These are phyloP conservation scores for Pseudogymnoascus verrucosus DNA, from an alignment of 2,329 filamentous ascomycete species.

Conservation along the genomic window DNA sequence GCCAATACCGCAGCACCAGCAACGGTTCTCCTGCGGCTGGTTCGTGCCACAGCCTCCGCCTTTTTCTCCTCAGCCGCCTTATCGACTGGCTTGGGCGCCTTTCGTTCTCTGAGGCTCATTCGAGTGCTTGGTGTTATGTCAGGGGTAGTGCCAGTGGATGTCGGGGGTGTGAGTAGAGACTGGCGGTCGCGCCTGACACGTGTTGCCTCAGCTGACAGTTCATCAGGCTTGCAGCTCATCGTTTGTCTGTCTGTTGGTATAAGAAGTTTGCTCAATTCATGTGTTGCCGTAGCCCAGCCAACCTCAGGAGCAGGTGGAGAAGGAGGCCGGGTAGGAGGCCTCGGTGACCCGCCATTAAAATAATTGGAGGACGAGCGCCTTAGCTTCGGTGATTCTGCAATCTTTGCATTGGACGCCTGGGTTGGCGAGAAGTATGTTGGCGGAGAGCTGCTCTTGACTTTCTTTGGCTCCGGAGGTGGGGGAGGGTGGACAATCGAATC, in stretches of 20 bases:
- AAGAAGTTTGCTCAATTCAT: slow-evolving; percentile 74
- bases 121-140: slow-evolving; percentile 40
- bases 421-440: slow-evolving; percentile 83
- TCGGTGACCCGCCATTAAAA: slow-evolving; percentile 31
- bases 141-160: slow-evolving; percentile 24
- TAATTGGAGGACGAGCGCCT: slow-evolving; percentile 55
- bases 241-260: slow-evolving; percentile 71
- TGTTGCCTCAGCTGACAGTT: slow-evolving; percentile 64
- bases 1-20: slow-evolving; percentile 42
- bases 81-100: slow-evolving; percentile 43
- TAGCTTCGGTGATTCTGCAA: slow-evolving; percentile 58
- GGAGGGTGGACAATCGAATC: slow-evolving; percentile 50
- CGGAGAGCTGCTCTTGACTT: slow-evolving; percentile 45
- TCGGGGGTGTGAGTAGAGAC: slow-evolving; percentile 37
- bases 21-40: slow-evolving; percentile 54
- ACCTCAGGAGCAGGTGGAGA: slow-evolving; percentile 73
- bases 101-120: slow-evolving; percentile 68
- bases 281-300: slow-evolving; percentile 74
- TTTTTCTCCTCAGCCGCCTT: slow-evolving; percentile 44
- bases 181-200: slow-evolving; percentile 58
- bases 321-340: slow-evolving; percentile 37
- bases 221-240: slow-evolving; percentile 67
- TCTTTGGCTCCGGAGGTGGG: slow-evolving; percentile 43
- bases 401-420: slow-evolving; percentile 76
- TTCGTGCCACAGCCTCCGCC: slow-evolving; percentile 28